A percentile compares a stretch with the other conserved stretches of the same genome.
phyloP scores from a whole-genome alignment of 1,284 basidiomycete genomes.

The Cutaneotrichosporon mucoides region DNA sequence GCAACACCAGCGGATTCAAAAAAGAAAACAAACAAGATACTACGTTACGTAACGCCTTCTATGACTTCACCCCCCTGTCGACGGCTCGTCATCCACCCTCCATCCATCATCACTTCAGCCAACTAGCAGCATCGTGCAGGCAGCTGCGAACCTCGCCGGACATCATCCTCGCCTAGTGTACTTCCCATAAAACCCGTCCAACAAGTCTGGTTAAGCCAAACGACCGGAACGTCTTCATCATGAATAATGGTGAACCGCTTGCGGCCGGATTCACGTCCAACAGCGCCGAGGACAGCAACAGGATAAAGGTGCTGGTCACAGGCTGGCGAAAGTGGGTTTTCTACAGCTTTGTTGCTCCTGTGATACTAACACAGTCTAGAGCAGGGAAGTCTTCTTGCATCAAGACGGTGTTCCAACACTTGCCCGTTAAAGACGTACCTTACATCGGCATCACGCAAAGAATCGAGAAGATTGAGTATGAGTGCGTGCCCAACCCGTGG shows the following conservation, averaged over 20 bases:
- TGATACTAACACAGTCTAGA: conserved; percentile 49
- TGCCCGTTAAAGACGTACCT: conserved; percentile 80
- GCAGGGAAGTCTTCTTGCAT: conserved; percentile 91
- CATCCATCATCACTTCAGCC: too few relatives aligned
- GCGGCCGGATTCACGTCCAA: neutral
- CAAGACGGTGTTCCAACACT: conserved; percentile 82
- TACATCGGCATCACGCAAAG: conserved; percentile 84
- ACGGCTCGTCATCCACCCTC: too few relatives aligned
- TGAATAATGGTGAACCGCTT: neutral
- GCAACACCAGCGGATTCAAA: neutral
- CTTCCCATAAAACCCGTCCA: too few relatives aligned
- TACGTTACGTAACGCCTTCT: too few relatives aligned
- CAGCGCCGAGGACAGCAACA: neutral
- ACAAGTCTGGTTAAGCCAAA: too few relatives aligned
- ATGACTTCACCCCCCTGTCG: too few relatives aligned
- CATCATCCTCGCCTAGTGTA: too few relatives aligned
- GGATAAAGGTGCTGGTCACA: conserved; percentile 64
- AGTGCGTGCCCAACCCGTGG: conserved; percentile 57
- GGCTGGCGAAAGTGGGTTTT: conserved; percentile 66
- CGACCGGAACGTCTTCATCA: neutral
- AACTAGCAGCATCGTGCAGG: too few relatives aligned
- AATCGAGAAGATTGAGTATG: conserved; percentile 67
- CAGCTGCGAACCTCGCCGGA: too few relatives aligned
- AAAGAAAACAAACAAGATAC: too few relatives aligned
- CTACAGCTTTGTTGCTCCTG: too few relatives aligned